Base-by-base conservation (phyloP, 805 yeast species). In the Phaffomyces antillensis region DNA sequence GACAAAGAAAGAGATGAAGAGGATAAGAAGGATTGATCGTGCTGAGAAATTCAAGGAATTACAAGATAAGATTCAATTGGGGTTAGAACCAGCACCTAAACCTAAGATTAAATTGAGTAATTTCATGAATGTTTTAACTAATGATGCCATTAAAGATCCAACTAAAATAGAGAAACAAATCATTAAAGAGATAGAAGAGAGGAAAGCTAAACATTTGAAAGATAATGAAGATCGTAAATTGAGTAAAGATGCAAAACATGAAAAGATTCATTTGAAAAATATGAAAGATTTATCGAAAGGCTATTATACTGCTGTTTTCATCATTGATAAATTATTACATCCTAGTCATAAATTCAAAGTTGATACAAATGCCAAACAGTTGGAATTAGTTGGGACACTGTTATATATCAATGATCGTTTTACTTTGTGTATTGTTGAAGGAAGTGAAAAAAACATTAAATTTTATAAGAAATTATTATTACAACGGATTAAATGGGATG, bases 51-150 rank as follows among this genome's bases (percentile, higher is more conserved):
- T 79, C 49, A 80, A 81, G 54, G 93, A 83, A 39, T 72, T 75
- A 46, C 96, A 87, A 58, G 91, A 87, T 52, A 69, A 84, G 39
- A 81, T 90, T 23, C 75, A 81, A 46, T 66, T 86, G 6, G 99
- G 99, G 0, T 64, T 90, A 17, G 86, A 83, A 39, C 84, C 95
- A 0, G 83, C 95, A 6, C 96, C 96, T 0, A 83, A 83, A 7
- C 95, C 96, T 3, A 93, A 91, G 62, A 84, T 93, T 24, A 86
- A 84, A 55, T 68, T 88, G 37, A 77, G 83, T 37, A 93, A 91
- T 59, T 72, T 93, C 62, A 86, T 88, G 89, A 83, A 75, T 54
- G 96, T 88, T 0, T 67, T 85, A 40, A 86, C 97, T 3, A 79
- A 86, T 53, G 95, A 86, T 46, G 87, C 93, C 7, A 83, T 90